Evolutionary conservation across 2,329 filamentous ascomycete genomes (phyloP).

Genomic region (Colletotrichum chlorophyti): DNA sequence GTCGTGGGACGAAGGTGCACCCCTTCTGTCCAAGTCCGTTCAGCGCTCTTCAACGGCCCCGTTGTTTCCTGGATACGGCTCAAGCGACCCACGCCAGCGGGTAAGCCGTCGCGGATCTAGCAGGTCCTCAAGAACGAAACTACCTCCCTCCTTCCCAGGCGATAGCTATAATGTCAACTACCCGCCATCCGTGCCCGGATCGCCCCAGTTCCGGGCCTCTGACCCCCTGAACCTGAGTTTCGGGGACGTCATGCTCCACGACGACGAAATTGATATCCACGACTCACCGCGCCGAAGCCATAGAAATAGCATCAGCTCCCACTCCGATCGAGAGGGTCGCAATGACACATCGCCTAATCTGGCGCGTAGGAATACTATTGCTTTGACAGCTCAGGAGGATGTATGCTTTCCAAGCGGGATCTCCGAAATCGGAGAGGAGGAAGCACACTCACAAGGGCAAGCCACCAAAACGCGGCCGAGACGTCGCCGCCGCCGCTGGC

Average conservation of each 20-base stretch:
- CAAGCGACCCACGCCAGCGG: slow-evolving; percentile 31
- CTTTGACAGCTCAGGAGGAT: slow-evolving; percentile 77
- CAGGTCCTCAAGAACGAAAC: slow-evolving; percentile 56
- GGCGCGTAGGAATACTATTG: slow-evolving; percentile 60
- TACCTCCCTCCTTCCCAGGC: slow-evolving; percentile 39
- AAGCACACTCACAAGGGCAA: slow-evolving; percentile 57
- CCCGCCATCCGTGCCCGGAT: slow-evolving; percentile 71
- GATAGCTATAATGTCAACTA: slow-evolving; percentile 71
- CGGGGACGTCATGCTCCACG: slow-evolving; percentile 74
- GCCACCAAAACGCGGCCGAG: slow-evolving; percentile 36
- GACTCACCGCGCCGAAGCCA: slow-evolving; percentile 36
- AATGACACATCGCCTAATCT: slow-evolving; percentile 34
- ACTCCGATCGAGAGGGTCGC: slow-evolving; percentile 36
- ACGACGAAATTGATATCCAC: slow-evolving; percentile 58
- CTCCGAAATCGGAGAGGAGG: slow-evolving; percentile 84
- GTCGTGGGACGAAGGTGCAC: slow-evolving; percentile 56
- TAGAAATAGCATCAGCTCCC: slow-evolving; percentile 38
- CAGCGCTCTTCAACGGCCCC: slow-evolving; percentile 37
- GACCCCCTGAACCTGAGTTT: slow-evolving; percentile 63
- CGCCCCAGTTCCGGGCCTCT: slow-evolving; percentile 58
- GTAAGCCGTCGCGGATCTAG: slow-evolving; percentile 55
- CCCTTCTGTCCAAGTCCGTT: slow-evolving; percentile 56
- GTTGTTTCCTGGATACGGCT: slow-evolving; percentile 26
- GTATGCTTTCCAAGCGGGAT: slow-evolving; percentile 88
- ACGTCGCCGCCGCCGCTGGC: slow-evolving; percentile 76